Percentiles rank a stretch among this genome's conserved stretches.
phyloP scores from a whole-genome alignment of 108 stramenopile species.

The Aurantiochytrium sp. region DNA sequence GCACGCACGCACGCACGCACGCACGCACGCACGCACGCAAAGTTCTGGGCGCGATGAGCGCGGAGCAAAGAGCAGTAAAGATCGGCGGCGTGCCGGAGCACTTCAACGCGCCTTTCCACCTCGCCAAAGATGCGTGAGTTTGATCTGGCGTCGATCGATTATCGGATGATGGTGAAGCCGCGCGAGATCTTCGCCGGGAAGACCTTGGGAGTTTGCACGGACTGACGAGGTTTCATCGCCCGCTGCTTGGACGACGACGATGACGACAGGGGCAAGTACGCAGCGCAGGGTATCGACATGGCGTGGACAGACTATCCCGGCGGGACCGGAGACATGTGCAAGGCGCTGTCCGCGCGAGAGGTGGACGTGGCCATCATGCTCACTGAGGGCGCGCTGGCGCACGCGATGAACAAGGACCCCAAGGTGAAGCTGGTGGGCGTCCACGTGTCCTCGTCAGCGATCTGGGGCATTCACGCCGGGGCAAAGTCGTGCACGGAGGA shows the following conservation, averaged over 20 bases:
- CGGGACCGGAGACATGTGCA: constrained; percentile 34
- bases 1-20: no score
- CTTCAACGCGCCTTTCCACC: constrained; percentile 27
- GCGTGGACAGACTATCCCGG: constrained; percentile 26
- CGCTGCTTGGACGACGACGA: background rate
- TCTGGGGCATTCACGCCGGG: constrained; percentile 24
- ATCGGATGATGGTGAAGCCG: no score
- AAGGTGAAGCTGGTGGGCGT: background rate
- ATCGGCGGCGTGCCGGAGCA: constrained; percentile 43
- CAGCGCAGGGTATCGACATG: background rate
- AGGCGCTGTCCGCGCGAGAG: background rate
- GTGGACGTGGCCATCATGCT: constrained; percentile 37
- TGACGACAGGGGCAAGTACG: background rate
- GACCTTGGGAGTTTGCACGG: no score
- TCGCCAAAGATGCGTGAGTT: background rate
- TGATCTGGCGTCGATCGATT: background rate
- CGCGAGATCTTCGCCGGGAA: no score
- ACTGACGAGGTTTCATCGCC: no score
- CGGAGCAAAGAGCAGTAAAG: no score
- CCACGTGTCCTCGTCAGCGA: background rate
- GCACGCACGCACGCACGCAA: no score
- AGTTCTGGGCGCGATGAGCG: no score
- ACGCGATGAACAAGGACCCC: background rate
- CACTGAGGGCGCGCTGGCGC: constrained; percentile 23
- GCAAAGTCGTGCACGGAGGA: background rate